Conservation (phyloP, 2,329 filamentous ascomycete genomes). For the Penicillium sp. region DNA sequence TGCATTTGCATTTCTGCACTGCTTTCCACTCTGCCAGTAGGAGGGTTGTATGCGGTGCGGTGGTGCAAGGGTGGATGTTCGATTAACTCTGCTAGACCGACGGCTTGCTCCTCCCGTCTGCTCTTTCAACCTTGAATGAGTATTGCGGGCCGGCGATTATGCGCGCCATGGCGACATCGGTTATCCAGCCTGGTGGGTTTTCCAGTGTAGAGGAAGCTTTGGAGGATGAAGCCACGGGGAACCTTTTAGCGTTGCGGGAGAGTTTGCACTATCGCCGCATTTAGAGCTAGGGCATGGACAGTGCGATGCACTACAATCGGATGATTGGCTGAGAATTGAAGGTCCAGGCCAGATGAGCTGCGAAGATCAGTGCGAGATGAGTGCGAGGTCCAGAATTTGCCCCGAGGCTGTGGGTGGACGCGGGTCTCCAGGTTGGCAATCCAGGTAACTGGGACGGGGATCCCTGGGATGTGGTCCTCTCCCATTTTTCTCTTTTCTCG, state of each 20-base stretch:
- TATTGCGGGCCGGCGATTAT: conserved; percentile 6
- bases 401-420: conserved; percentile 6
- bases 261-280: conserved; percentile 18
- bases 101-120: not conserved
- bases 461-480: not conserved
- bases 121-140: not conserved
- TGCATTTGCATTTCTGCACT: conserved; percentile 9
- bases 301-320: not conserved
- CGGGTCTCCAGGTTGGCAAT: conserved; percentile 15
- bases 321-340: conserved; percentile 21
- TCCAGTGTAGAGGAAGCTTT: conserved; percentile 15
- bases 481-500: not conserved
- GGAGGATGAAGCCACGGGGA: conserved; percentile 21
- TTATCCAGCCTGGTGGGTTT: conserved; percentile 19
- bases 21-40: not conserved
- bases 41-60: conserved; percentile 8
- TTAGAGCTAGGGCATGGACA: conserved; percentile 9
- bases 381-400: not conserved
- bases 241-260: conserved; percentile 16
- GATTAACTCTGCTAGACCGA: conserved; percentile 2
- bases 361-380: conserved; percentile 16
- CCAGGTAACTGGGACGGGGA: conserved; percentile 24
- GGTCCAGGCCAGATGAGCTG: conserved; percentile 12
- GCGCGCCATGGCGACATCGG: conserved; percentile 14
- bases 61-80: conserved; percentile 1